phyloP scores from a whole-genome alignment of 2,329 filamentous ascomycete genomes.

The Apiospora arundinis region DNA sequence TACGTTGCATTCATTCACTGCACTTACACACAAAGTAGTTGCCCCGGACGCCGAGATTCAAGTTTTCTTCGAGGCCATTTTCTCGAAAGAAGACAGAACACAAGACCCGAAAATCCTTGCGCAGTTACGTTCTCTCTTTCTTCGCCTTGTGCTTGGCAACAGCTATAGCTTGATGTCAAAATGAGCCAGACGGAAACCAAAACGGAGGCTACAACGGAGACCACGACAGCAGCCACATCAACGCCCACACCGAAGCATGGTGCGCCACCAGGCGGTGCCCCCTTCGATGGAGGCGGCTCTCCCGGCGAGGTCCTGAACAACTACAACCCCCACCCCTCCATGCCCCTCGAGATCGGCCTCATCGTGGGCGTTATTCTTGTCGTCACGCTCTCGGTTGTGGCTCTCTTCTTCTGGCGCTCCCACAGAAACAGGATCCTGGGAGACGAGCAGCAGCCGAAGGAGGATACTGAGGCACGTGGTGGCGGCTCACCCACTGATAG shows the following conservation, averaged over 20 bases:
- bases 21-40: neutral
- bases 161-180: neutral
- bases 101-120: neutral
- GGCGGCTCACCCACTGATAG: conserved; percentile 17
- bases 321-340: conserved; percentile 17
- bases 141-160: neutral
- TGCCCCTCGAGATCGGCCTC: conserved; percentile 37
- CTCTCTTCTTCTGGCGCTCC: conserved; percentile 37
- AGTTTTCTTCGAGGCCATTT: neutral
- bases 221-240: no score
- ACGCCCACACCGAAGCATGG: no score
- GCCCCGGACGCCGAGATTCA: neutral
- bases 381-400: conserved; percentile 33
- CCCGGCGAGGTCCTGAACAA: conserved; percentile 9
- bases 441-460: conserved; percentile 23
- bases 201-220: neutral
- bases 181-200: neutral
- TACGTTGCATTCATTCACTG: no score
- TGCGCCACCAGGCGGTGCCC: neutral
- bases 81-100: neutral
- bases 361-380: conserved; percentile 35
- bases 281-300: neutral
- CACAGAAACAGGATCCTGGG: conserved; percentile 29
- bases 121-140: neutral
- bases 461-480: conserved; percentile 23